These are phyloP conservation scores for Hypoxylon subgilvum DNA, from an alignment of 495 filamentous ascomycete genomes.

Conservation along the genomic window DNA sequence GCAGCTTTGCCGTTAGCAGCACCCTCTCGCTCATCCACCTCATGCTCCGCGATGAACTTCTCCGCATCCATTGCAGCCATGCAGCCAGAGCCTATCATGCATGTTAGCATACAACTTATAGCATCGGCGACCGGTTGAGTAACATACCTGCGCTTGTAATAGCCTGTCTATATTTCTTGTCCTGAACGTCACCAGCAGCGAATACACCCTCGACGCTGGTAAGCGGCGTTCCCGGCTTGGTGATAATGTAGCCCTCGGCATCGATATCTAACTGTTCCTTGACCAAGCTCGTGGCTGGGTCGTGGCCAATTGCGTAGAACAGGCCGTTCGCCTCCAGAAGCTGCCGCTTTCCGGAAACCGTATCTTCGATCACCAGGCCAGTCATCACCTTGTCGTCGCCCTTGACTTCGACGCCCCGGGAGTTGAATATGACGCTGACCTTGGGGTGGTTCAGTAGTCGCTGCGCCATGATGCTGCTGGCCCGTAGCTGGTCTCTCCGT, in stretches of 20 bases:
- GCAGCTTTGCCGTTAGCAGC: conserved; percentile 41
- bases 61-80: conserved; percentile 94
- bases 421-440: conserved; percentile 85
- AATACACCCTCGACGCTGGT: conserved; percentile 94
- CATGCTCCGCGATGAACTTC: conserved; percentile 81
- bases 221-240: conserved; percentile 83
- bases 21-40: conserved; percentile 53
- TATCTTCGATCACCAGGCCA: conserved; percentile 78
- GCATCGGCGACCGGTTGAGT: neutral
- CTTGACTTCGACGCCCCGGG: conserved; percentile 77
- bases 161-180: conserved; percentile 97
- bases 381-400: conserved; percentile 89
- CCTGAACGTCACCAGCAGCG: conserved; percentile 96
- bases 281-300: conserved; percentile 86
- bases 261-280: conserved; percentile 88
- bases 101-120: conserved; percentile 41
- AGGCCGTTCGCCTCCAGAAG: conserved; percentile 86
- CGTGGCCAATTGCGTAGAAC: conserved; percentile 97
- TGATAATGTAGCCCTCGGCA: conserved; percentile 84
- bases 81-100: conserved; percentile 79
- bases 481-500: conserved; percentile 80
- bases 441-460: conserved; percentile 83
- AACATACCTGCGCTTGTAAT: conserved; percentile 93
- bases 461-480: conserved; percentile 89
- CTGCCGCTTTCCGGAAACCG: conserved; percentile 76